Percentiles rank a stretch among this genome's conserved stretches.
Conservation (phyloP, 306 rosid species). For the Cicer yamashitae region DNA sequence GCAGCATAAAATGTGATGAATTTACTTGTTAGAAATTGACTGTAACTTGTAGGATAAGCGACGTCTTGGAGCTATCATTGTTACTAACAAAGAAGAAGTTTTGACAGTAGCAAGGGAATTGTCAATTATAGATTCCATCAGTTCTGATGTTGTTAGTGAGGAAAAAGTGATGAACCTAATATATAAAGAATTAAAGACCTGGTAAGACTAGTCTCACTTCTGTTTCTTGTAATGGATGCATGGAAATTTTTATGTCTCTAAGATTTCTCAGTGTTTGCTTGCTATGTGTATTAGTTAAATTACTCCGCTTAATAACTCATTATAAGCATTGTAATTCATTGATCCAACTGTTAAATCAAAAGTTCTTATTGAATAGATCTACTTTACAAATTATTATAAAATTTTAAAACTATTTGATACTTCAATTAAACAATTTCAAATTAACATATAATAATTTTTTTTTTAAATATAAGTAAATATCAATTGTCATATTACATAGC, state of each 20-base stretch:
- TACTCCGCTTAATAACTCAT: too few relatives aligned
- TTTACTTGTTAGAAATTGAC: conserved; percentile 33
- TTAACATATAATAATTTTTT: too few relatives aligned
- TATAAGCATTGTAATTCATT: too few relatives aligned
- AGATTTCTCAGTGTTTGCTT: background rate
- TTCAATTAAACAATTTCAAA: too few relatives aligned
- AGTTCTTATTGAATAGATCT: too few relatives aligned
- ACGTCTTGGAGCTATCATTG: conserved; percentile 86
- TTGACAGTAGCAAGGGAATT: conserved; percentile 60
- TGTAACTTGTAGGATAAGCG: conserved; percentile 71
- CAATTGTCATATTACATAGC: too few relatives aligned
- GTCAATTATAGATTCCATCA: conserved; percentile 52
- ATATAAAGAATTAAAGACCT: conserved; percentile 63
- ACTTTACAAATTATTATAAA: too few relatives aligned
- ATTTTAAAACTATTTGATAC: too few relatives aligned
- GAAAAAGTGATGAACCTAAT: conserved; percentile 60
- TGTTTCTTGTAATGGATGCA: conserved; percentile 22
- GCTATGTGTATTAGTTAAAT: background rate
- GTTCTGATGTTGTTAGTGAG: conserved; percentile 58
- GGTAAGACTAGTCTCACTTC: conserved; percentile 53
- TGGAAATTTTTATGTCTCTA: background rate
- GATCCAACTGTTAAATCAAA: too few relatives aligned
- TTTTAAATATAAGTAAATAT: too few relatives aligned
- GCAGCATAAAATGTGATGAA: background rate
- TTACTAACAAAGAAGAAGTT: conserved; percentile 90